These are phyloP conservation scores for Pseudocercospora crystallina DNA, from an alignment of 2,329 filamentous ascomycete genomes.

Conservation along the genomic window DNA sequence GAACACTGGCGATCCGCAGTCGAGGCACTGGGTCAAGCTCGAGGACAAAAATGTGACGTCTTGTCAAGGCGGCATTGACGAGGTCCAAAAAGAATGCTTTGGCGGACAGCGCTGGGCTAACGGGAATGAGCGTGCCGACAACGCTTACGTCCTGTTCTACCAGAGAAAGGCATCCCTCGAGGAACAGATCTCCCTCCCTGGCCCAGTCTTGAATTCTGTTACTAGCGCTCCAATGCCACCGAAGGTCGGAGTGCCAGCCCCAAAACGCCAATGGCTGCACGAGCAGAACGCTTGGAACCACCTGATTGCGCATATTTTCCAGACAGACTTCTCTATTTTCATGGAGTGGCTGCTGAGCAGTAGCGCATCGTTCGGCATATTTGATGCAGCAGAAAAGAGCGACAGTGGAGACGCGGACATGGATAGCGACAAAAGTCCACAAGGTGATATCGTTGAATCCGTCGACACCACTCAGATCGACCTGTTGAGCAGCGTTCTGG, in stretches of 20 bases:
- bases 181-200: slow-evolving; percentile 14
- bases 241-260: slow-evolving; percentile 11
- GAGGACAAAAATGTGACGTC: slow-evolving; percentile 81
- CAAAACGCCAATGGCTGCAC: slow-evolving; percentile 12
- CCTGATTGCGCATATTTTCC: slow-evolving; percentile 26
- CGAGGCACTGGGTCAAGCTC: slow-evolving; percentile 77
- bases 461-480: neutral
- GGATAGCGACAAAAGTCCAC: slow-evolving; percentile 1
- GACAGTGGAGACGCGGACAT: slow-evolving; percentile 1
- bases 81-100: slow-evolving; percentile 75
- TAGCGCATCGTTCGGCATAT: neutral
- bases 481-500: slow-evolving; percentile 7
- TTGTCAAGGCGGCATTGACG: slow-evolving; percentile 65
- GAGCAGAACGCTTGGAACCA: slow-evolving; percentile 18
- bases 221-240: slow-evolving; percentile 17
- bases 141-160: slow-evolving; percentile 98
- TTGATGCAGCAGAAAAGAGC: slow-evolving; percentile 1
- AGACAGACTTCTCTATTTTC: slow-evolving; percentile 22
- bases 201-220: slow-evolving; percentile 6
- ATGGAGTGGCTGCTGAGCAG: slow-evolving; percentile 22
- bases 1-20: slow-evolving; percentile 47
- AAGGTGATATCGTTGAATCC: neutral
- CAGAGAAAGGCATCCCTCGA: slow-evolving; percentile 50
- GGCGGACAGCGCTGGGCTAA: slow-evolving; percentile 57
- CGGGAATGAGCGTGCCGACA: slow-evolving; percentile 54